phyloP scores from a whole-genome alignment of 2,329 filamentous ascomycete species.

The Fusarium verrucosum region DNA sequence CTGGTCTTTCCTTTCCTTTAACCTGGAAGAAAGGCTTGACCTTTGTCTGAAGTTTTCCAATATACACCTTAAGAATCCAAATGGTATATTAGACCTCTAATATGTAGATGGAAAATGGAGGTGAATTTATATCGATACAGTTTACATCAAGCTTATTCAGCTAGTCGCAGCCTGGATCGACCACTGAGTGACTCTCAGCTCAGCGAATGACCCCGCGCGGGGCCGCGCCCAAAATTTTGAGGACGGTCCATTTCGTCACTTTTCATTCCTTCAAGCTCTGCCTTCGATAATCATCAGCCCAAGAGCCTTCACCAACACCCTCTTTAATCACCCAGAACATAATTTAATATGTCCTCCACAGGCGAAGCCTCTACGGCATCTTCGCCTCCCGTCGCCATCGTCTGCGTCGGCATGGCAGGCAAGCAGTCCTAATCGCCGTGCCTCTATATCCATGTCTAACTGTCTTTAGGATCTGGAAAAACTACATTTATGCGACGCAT shows the following conservation, averaged over 20 bases:
- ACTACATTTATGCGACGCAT: slow-evolving; percentile 99
- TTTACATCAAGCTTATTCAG: slow-evolving; percentile 22
- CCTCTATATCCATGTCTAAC: not conserved
- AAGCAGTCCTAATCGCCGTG: slow-evolving; percentile 39
- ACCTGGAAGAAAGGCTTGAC: fast-evolving
- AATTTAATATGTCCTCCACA: slow-evolving; percentile 46
- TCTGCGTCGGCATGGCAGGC: slow-evolving; percentile 98
- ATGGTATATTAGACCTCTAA: too few relatives aligned
- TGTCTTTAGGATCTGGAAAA: slow-evolving; percentile 81
- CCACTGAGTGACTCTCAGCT: slow-evolving; percentile 25
- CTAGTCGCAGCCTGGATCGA: not conserved
- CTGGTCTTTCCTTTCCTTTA: too few relatives aligned
- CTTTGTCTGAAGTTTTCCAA: not conserved
- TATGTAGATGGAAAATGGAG: fast-evolving
- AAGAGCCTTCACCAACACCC: too few relatives aligned
- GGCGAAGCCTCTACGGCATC: slow-evolving; percentile 41
- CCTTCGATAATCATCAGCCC: too few relatives aligned
- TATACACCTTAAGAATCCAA: too few relatives aligned
- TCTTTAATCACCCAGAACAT: not conserved
- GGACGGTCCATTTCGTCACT: slow-evolving; percentile 33
- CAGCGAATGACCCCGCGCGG: slow-evolving; percentile 44
- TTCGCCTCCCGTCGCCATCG: slow-evolving; percentile 76
- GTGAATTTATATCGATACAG: not conserved
- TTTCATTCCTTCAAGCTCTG: slow-evolving; percentile 12
- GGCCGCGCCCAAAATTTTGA: slow-evolving; percentile 40